Evolutionary conservation across 2,329 filamentous ascomycete genomes (phyloP).

Genomic region (Ascochyta viciae-villosae): DNA sequence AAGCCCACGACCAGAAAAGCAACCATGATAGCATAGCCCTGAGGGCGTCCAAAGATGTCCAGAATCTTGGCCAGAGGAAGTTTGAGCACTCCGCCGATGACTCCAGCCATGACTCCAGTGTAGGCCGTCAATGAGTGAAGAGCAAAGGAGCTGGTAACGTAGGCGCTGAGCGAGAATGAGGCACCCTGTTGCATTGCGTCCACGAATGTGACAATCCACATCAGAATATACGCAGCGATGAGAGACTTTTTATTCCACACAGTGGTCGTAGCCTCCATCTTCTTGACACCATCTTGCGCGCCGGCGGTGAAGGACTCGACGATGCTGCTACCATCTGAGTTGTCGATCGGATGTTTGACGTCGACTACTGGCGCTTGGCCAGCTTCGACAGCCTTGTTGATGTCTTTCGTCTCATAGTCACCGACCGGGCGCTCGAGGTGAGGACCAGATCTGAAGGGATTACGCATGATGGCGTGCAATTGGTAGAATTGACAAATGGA

Average conservation of each 20-base stretch:
- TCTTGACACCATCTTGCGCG: conserved; percentile 48
- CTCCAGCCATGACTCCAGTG: conserved; percentile 39
- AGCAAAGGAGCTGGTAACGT: conserved; percentile 47
- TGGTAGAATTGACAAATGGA: background rate
- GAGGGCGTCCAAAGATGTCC: conserved; percentile 47
- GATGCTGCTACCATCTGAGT: conserved; percentile 4
- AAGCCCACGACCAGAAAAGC: conserved; percentile 42
- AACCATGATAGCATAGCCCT: conserved; percentile 43
- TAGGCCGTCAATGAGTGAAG: conserved; percentile 42
- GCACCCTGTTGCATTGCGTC: conserved; percentile 54
- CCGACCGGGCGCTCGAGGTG: conserved; percentile 3
- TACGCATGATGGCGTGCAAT: conserved; percentile 2
- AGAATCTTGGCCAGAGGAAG: conserved; percentile 49
- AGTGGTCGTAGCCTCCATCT: conserved; percentile 51
- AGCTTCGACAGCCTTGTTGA: conserved; percentile 17
- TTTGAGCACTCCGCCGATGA: conserved; percentile 45
- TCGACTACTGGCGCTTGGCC: conserved; percentile 16
- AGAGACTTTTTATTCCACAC: conserved; percentile 51
- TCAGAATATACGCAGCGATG: conserved; percentile 46
- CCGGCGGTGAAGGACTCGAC: conserved; percentile 11
- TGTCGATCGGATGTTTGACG: conserved; percentile 16
- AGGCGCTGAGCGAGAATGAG: conserved; percentile 41
- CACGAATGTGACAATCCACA: conserved; percentile 32
- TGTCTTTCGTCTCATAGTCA: conserved; percentile 10
- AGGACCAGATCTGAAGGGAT: conserved; percentile 4